Base-by-base conservation (phyloP, 2,329 filamentous ascomycete genomes). In the Mariannaea elegans region DNA sequence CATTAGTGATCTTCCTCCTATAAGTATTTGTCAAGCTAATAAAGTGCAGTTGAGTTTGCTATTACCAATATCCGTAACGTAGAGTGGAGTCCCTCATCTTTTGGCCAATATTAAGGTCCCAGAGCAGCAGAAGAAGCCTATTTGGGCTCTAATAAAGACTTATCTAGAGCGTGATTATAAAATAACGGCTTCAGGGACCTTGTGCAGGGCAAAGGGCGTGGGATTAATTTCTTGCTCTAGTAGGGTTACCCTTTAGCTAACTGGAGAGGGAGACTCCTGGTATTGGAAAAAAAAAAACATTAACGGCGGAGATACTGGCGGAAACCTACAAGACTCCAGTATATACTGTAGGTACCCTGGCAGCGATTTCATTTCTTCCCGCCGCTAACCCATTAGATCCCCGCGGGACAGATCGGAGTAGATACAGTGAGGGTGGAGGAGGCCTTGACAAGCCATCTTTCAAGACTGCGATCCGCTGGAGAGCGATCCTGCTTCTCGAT, bases 381-480 rank as follows among this genome's bases (percentile, higher is more conserved):
- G 16, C 19, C 19, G 18, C 42, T 45, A 27, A 45, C 19, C 19
- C 13, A 14, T 45, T 14, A 45, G 42, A 14, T 45, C 6, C 38
- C 24, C 1, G 53, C 53, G 29, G 31, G 53, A 4, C 31, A 59
- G 18, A 59, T 59, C 36, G 38, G 56, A 21, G 41, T 53, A 29
- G 48, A 59, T 53, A 48, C 34, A 27, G 48, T 59, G 13, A 39
- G 38, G 29, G 48, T 59, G 8, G 39, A 59, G 49, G 24, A 10
- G 12, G 23, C 52, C 52, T 46, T 64, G 45, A 64, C 46, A 31
- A 61, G 39, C n/a, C 12, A 56, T 64, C 49, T n/a, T 64, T 64
- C 48, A 64, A 62, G 51, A 60, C 60, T 41, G 59, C 55, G 27
- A 65, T 56, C 55, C 55, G 59, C 45, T 65, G 50, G 62, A 55